Evolutionary conservation across 306 rosid species (phyloP), one percentile per base, ranked within the genome.

Genomic region (Begonia peltatifolia): DNA sequence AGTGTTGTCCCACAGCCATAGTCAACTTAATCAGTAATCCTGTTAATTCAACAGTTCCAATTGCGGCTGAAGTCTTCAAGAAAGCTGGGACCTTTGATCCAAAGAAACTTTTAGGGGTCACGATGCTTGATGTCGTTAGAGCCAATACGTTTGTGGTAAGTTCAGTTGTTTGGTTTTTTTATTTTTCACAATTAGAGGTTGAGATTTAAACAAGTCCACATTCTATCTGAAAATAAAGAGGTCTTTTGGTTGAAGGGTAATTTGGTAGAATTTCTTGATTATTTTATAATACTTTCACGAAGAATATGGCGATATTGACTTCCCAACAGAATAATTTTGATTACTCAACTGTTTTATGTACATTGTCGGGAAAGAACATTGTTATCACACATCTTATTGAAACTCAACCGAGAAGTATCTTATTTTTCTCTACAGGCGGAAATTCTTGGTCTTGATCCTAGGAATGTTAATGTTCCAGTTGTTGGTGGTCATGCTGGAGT

Each of bases 1-100:
- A 77, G 66, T 17, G 57, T 71, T 92, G 99, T 58, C 94, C 99
- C 41, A 71, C 64, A 66, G 99, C 94, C 15, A 50, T 92, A 53
- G 94, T 92, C 60, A 92, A 92, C 79, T 71, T 92, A 83, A 92
- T 92, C 49, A 86, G 99, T 56, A 92, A 92, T 68, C 99, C 96
- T 7, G 99, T 86, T 64, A 92, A 92, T 61, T 86, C 96, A 57
- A 92, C 99, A 1, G 99, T 86, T 55, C 72, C 99, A 16, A 83
- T 86, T 68, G 96, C 99, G 41, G 94, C 99, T 0, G 99, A 86
- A 74, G 99, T 92, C 59, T 86, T 92, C 69, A 86, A 92, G 87
- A 86, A 62, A 52, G 89, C 96, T 2, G 96, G 96, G 18, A 86
- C 81, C 30, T 86, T 73, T 64, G 96, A 92, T 66, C 99, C 99